Percentiles rank a stretch among this genome's conserved stretches.
Conservation (phyloP, 257 asterid genomes). For the Lavandula angustifolia region DNA sequence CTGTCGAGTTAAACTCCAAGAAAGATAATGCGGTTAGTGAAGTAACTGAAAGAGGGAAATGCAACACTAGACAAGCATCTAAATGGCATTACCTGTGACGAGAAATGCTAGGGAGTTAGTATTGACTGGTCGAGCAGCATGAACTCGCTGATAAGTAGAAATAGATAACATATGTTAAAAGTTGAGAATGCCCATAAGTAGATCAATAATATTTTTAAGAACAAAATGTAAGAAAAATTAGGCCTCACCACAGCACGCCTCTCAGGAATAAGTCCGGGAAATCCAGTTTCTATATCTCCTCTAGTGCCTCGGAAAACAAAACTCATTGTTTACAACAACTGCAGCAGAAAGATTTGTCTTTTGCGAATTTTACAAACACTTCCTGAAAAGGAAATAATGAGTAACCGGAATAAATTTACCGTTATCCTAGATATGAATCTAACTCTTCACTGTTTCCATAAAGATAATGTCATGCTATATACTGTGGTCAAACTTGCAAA, state of each 20-base stretch:
- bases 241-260: constrained; percentile 76
- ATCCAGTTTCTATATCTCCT: constrained; percentile 91
- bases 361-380: constrained; percentile 6
- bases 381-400: constrained; percentile 27
- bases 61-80: constrained; percentile 16
- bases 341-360: constrained; percentile 24
- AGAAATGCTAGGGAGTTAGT: constrained; percentile 91
- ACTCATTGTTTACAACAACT: constrained; percentile 61
- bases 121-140: constrained; percentile 89
- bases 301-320: constrained; percentile 95
- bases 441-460: too few relatives aligned
- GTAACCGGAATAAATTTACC: constrained; percentile 6
- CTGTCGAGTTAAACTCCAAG: constrained; percentile 52
- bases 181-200: constrained; percentile 21
- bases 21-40: constrained; percentile 26
- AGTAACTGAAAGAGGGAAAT: constrained; percentile 15
- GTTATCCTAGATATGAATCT: neutral
- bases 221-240: constrained; percentile 21
- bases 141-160: constrained; percentile 67
- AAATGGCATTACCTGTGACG: constrained; percentile 73
- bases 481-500: too few relatives aligned
- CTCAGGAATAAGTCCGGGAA: constrained; percentile 85
- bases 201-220: neutral
- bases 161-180: constrained; percentile 27
- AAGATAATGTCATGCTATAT: too few relatives aligned